Conservation (phyloP, 495 filamentous ascomycete species). For the Diplogelasinospora grovesii region DNA sequence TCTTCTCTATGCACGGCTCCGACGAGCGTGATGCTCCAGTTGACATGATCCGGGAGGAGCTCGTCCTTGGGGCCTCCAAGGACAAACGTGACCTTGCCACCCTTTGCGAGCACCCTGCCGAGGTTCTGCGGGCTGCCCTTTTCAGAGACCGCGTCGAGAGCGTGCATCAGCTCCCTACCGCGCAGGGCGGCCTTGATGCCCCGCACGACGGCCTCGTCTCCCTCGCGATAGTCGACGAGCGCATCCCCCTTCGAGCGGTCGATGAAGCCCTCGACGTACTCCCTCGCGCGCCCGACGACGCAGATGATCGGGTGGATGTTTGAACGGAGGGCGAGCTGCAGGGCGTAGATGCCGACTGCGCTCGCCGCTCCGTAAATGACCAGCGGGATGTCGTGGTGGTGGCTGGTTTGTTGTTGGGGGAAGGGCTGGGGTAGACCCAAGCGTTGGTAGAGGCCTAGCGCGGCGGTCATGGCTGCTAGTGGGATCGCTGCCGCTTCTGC, state of each 20-base stretch:
- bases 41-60: constrained; percentile 28
- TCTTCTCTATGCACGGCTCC: constrained; percentile 45
- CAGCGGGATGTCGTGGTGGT: constrained; percentile 30
- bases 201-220: constrained; percentile 46
- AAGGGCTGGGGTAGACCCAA: constrained; percentile 62
- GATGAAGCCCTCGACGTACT: constrained; percentile 54
- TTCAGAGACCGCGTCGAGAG: constrained; percentile 56
- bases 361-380: constrained; percentile 59
- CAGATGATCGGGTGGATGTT: constrained; percentile 71
- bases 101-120: constrained; percentile 34
- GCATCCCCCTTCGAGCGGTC: constrained; percentile 59
- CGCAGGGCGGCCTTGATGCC: constrained; percentile 44
- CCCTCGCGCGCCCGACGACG: constrained; percentile 51
- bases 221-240: constrained; percentile 64
- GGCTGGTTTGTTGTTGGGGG: constrained; percentile 35
- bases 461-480: constrained; percentile 68
- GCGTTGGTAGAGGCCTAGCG: constrained; percentile 52
- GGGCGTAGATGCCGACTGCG: constrained; percentile 61
- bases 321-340: constrained; percentile 59
- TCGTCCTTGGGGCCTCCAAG: constrained; percentile 33
- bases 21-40: constrained; percentile 36
- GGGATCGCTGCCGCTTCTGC: constrained; percentile 64
- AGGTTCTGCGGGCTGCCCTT: constrained; percentile 43
- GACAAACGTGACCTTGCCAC: constrained; percentile 49
- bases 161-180: constrained; percentile 30